Evolutionary conservation across 345 rosid species (phyloP).

Genomic region (Clausena lansium): DNA sequence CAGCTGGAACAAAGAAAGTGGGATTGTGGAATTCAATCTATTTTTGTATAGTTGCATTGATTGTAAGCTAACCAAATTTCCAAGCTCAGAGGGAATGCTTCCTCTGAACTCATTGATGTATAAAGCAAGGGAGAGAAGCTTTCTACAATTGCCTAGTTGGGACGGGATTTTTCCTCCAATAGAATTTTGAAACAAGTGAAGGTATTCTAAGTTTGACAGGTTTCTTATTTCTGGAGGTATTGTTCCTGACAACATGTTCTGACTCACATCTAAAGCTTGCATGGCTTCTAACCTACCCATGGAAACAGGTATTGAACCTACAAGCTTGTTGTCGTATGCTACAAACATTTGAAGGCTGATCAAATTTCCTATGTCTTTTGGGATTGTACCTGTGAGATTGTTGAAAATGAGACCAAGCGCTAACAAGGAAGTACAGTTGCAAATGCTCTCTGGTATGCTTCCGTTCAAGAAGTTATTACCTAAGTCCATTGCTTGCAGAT

Average conservation of each 20-base stretch:
- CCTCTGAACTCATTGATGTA: conserved; percentile 55
- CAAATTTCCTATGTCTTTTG: conserved; percentile 58
- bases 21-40: conserved; percentile 65
- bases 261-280: conserved; percentile 51
- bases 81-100: conserved; percentile 63
- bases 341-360: conserved; percentile 48
- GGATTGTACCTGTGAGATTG: conserved; percentile 62
- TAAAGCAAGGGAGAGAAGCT: conserved; percentile 52
- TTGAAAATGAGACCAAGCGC: conserved; percentile 42
- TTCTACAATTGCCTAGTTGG: conserved; percentile 56
- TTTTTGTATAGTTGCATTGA: conserved; percentile 48
- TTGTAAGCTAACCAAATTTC: conserved; percentile 50
- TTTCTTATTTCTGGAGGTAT: conserved; percentile 72
- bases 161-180: conserved; percentile 62
- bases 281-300: conserved; percentile 49
- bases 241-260: conserved; percentile 55
- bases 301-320: conserved; percentile 64
- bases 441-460: conserved; percentile 56
- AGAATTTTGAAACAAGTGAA: conserved; percentile 43
- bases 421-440: conserved; percentile 50
- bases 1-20: conserved; percentile 53
- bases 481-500: conserved; percentile 52
- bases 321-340: conserved; percentile 43
- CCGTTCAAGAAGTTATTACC: conserved; percentile 59
- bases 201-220: conserved; percentile 44